These are phyloP conservation scores for Ogataea paradorogensis DNA, from an alignment of 805 yeast species.

Conservation along the genomic window DNA sequence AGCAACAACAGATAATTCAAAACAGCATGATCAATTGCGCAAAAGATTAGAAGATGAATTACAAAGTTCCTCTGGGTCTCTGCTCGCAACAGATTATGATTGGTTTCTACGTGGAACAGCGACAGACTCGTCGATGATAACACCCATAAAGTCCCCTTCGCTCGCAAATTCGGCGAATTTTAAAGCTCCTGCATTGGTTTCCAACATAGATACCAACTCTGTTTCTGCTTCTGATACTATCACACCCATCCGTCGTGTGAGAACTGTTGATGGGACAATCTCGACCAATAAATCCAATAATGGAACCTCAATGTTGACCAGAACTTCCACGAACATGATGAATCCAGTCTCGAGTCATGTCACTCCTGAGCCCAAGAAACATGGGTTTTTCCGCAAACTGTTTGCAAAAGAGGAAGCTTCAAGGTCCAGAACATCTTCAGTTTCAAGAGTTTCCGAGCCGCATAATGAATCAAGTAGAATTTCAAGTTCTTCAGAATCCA, in stretches of 20 bases:
- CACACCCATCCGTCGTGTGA: conserved; percentile 22
- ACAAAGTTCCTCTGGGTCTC: conserved; percentile 10
- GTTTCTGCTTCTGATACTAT: conserved; percentile 1
- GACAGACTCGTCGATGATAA: conserved; percentile 7
- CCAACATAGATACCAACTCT: conserved; percentile 18
- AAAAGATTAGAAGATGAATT: conserved; percentile 30
- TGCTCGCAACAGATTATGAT: conserved; percentile 30
- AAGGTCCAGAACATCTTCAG: conserved; percentile 11
- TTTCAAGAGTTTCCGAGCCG: background rate
- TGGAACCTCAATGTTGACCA: conserved; percentile 13
- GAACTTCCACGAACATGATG: conserved; percentile 31
- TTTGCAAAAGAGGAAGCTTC: conserved; percentile 25
- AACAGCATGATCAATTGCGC: conserved; percentile 31
- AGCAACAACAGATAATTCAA: conserved; percentile 13
- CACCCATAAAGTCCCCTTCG: conserved; percentile 29
- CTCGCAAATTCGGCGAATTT: conserved; percentile 20
- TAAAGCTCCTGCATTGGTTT: conserved; percentile 29
- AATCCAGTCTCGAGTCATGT: conserved; percentile 1
- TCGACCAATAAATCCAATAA: conserved; percentile 13
- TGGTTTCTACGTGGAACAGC: conserved; percentile 30
- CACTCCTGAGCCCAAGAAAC: conserved; percentile 13
- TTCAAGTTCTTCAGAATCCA: background rate
- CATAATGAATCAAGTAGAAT: background rate
- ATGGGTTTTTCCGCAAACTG: conserved; percentile 21
- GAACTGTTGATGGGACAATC: conserved; percentile 25